Percentiles rank a stretch among this genome's conserved stretches.
phyloP scores from a whole-genome alignment of 441 rosid species.

The Populus hybrid region DNA sequence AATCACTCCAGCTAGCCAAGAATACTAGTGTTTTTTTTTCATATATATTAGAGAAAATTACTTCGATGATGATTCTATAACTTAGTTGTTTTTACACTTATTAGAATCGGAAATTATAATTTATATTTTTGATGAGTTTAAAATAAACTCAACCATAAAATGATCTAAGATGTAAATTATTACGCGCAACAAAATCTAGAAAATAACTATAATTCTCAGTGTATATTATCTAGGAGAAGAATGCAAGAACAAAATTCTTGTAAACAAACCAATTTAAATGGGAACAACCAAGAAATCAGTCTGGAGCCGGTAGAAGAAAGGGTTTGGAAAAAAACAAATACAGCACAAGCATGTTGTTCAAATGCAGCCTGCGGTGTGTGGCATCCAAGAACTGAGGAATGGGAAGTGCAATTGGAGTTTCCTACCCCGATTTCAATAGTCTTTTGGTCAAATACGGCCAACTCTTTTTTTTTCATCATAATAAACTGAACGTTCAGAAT shows the following conservation, averaged over 20 bases:
- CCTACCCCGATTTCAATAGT: neutral
- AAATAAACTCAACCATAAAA: neutral
- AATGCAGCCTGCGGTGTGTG: neutral
- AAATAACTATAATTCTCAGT: no score
- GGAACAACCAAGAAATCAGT: neutral
- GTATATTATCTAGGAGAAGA: no score
- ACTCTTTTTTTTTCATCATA: neutral
- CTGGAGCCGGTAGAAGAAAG: neutral
- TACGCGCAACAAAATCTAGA: no score
- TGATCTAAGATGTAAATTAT: no score
- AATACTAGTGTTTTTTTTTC: no score
- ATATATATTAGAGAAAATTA: no score
- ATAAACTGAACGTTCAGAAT: constrained; percentile 11
- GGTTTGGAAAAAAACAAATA: neutral
- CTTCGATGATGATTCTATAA: no score
- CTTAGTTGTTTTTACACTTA: neutral
- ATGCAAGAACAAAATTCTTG: neutral
- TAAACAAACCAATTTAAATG: neutral
- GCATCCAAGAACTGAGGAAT: constrained; percentile 13
- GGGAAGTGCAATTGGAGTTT: constrained; percentile 9
- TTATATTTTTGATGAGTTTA: no score
- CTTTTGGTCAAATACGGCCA: neutral
- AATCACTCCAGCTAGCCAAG: no score
- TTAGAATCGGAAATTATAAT: no score
- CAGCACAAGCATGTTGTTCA: neutral